These are phyloP conservation scores for Ulota crispa DNA, from an alignment of 225 moss, liverwort and hornwort species.

Conservation along the genomic window DNA sequence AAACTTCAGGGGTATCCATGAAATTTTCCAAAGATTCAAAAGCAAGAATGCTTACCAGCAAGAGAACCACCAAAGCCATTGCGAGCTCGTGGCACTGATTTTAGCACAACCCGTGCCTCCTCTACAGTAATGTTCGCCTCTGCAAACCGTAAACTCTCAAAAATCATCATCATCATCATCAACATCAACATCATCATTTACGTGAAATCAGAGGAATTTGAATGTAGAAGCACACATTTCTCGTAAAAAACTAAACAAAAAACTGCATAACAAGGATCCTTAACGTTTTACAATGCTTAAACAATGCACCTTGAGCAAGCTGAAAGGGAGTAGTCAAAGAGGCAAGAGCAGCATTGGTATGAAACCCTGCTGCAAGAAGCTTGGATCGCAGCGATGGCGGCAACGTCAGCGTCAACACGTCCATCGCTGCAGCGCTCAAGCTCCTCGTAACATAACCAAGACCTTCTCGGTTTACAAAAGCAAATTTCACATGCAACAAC, in stretches of 20 bases:
- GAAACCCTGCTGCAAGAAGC: conserved; percentile 72
- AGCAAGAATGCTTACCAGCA: conserved; percentile 30
- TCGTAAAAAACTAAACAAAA: neutral
- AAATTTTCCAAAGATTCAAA: neutral
- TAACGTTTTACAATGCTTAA: neutral
- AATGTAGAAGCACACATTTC: neutral
- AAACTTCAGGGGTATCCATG: too few relatives aligned
- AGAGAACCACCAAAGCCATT: conserved; percentile 24
- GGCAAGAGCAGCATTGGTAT: conserved; percentile 41
- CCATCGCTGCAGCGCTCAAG: conserved; percentile 47
- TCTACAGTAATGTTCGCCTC: conserved; percentile 43
- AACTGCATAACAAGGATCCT: neutral
- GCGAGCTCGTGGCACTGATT: conserved; percentile 42
- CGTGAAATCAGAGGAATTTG: neutral
- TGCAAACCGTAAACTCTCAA: conserved; percentile 7
- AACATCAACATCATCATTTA: neutral
- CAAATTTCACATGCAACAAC: neutral
- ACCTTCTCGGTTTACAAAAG: neutral
- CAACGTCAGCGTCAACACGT: conserved; percentile 60
- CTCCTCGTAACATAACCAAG: neutral
- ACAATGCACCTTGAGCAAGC: conserved; percentile 57
- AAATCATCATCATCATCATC: neutral
- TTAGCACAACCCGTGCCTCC: conserved; percentile 47
- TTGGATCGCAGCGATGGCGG: conserved; percentile 74
- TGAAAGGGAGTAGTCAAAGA: conserved; percentile 53